Evolutionary conservation across 23 red algal species (phyloP), one percentile per base, ranked within the genome.

Genomic region (Pyropia haitanensis): DNA sequence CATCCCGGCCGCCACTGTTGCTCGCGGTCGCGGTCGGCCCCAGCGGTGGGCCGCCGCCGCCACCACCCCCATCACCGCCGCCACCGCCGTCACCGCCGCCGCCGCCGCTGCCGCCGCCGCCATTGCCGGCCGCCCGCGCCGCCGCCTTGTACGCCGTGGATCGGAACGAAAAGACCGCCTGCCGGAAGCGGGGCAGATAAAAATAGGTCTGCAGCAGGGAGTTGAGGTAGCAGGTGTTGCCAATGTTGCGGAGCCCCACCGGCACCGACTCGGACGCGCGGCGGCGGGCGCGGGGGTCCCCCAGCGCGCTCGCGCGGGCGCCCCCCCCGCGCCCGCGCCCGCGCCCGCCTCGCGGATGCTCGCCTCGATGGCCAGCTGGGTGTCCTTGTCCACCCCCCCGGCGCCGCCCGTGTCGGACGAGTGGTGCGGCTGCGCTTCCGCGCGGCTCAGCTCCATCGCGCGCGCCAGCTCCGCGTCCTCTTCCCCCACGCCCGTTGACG

Each of bases 221-320:
- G 39, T 96, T 96, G 51, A 96, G 49, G 50, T 96, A 96, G 60
- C 92, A 96, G 15, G 86, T 96, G 70, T 96, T 96, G 60, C 82
- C 92, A 54, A 96, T 86, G 64, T 96, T 96, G 18, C 79, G 49
- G 34, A 96, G 65, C 3, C 92, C 92, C 23, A 96, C 85, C 1
- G 92, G 85, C 27, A 69, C 48, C 2, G 60, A 48, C 19, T 49
- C 48, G 61, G 30, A 68, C 12, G 14, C 20, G 29, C 83, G 81
- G 22, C 48, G 51, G 32, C 24, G 20, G 3, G 25, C 19, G 5
- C 29, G 63, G 33, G 48, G 61, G 24, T 29, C 49, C 22, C 30
- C 60, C 5, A 64, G 52, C n/a, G 62, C 28, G 15, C 61, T 57
- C 6, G 59, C 70, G 58, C 70, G 65, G 5, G 71, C 56, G 3